Base-by-base conservation (phyloP, 176 grass and related monocot species). In the Oryza meyeriana region DNA sequence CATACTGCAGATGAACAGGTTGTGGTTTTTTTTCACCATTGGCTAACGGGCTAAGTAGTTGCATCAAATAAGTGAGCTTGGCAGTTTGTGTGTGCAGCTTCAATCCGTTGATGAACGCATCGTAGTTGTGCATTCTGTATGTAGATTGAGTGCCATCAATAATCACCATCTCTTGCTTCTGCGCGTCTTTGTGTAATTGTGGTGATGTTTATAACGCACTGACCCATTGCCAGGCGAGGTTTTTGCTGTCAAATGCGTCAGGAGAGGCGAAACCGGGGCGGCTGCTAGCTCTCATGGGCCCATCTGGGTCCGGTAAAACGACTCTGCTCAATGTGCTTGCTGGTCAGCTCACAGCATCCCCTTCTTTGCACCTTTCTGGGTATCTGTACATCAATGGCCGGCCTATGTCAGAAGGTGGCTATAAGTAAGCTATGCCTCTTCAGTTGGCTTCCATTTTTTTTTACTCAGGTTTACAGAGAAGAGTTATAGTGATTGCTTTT, bases 261-360 rank as follows among this genome's bases (percentile, higher is more conserved):
- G 95, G 95, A 10, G 86, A 93, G 87, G 95, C 92, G 1, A 98
- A 89, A 81, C 88, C 95, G 0, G 95, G 95, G 77, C 86, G 90
- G 78, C 81, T 98, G 69, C 66, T 95, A 6, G 92, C 92, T 31
- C 84, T 98, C 62, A 98, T 98, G 95, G 95, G 95, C 35, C 90
- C 96, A 1, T 95, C 96, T 0, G 96, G 96, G 3, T 95, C 96
- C 1, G 93, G 96, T 29, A 98, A 98, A 83, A 95, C 96, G 4
- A 95, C 96, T 17, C 81, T 95, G 75, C 93, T 98, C 81, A 95
- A 95, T 81, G 90, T 99, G 63, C 86, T 99, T 18, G 96, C 93
- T 20, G 90, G 90, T 61, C 93, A 98, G 85, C 88, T 98, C 66
- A 22, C 87, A 1, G 88, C 87, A 17, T 95, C 89, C 3, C 80